Conservation (phyloP, 2,329 filamentous ascomycete genomes). For the Verticillium klebahnii region DNA sequence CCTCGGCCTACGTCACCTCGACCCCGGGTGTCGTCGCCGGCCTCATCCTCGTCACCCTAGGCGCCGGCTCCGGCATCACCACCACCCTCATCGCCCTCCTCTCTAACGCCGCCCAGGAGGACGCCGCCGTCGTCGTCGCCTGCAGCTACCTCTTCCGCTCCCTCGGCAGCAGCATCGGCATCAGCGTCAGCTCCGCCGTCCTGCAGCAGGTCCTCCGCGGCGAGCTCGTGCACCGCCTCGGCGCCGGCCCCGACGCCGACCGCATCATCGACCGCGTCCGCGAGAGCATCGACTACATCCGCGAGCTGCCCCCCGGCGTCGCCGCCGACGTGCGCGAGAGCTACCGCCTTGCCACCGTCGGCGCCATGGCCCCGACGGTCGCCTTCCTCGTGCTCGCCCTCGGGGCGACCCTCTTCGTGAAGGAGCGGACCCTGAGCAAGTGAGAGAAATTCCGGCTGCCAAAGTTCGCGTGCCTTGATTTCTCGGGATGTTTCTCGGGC, state of each 20-base stretch:
- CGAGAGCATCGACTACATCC: slow-evolving; percentile 66
- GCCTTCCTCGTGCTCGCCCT: slow-evolving; percentile 33
- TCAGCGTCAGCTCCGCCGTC: slow-evolving; percentile 67
- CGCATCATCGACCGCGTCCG: slow-evolving; percentile 66
- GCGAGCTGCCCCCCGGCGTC: slow-evolving; percentile 55
- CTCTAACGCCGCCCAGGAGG: slow-evolving; percentile 60
- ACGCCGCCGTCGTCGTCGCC: slow-evolving; percentile 72
- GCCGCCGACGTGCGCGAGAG: slow-evolving; percentile 58
- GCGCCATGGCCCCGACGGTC: slow-evolving; percentile 34
- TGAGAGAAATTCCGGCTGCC: slow-evolving; percentile 6
- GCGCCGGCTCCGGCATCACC: slow-evolving; percentile 54
- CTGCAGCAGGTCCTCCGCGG: slow-evolving; percentile 64
- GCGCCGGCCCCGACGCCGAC: slow-evolving; percentile 55
- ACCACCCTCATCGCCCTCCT: slow-evolving; percentile 68
- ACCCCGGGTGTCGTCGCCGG: slow-evolving; percentile 51
- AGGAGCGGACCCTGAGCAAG: slow-evolving; percentile 48
- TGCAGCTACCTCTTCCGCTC: slow-evolving; percentile 79
- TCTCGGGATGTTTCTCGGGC: too few relatives aligned
- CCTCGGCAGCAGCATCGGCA: slow-evolving; percentile 69
- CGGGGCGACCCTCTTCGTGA: slow-evolving; percentile 43
- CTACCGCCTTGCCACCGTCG: slow-evolving; percentile 49
- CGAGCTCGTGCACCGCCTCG: slow-evolving; percentile 50
- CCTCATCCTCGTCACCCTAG: slow-evolving; percentile 43
- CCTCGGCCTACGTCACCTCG: slow-evolving; percentile 45
- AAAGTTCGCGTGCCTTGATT: too few relatives aligned